Base-by-base conservation (phyloP, 2,329 filamentous ascomycete species). In the Trichoderma oligosporum region DNA sequence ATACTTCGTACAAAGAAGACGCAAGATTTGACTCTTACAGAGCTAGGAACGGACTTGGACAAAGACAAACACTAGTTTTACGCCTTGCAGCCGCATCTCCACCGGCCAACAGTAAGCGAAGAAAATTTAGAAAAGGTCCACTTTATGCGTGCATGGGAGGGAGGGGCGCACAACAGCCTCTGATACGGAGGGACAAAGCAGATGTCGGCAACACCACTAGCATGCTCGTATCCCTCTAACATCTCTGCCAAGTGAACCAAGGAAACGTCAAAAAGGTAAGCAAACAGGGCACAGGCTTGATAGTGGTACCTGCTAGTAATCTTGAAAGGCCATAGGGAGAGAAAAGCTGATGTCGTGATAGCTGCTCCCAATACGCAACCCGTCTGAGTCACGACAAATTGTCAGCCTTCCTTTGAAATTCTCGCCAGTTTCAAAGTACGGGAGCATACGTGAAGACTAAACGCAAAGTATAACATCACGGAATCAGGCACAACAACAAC, bases 61-160 rank as follows among this genome's bases (percentile, higher is more conserved):
- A n/a, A 38, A 55, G 41, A 55, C 41, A 31, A 46, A 27, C n/a
- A 53, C 52, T 55, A 55, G 52, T 46, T 46, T 20, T 44, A 42
- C 53, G 53, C 53, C 53, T 57, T 57, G 46, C 56, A 58, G 56
- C 48, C 48, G 48, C 56, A 53, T 36, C 41, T 42, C 56, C 56
- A 58, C 56, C 41, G 29, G 33, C 56, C 56, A 52, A 48, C 56
- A 52, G 46, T 42, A 57, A 52, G 56, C 46, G 56, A 57, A 33
- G 56, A 52, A 52, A 56, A 48, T 48, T 56, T 48, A 56, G 44
- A 39, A 47, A 24, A 33, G 53, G 36, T 11, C 53, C 53, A 58
- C 56, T 25, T 44, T 58, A 39, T 49, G 29, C 38, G 25, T 25
- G 33, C 56, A 53, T 45, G 35, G 49, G n/a, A n/a, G n/a, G 49